Conservation (phyloP, 2,329 filamentous ascomycete species). For the Arthrobotrys iridis region DNA sequence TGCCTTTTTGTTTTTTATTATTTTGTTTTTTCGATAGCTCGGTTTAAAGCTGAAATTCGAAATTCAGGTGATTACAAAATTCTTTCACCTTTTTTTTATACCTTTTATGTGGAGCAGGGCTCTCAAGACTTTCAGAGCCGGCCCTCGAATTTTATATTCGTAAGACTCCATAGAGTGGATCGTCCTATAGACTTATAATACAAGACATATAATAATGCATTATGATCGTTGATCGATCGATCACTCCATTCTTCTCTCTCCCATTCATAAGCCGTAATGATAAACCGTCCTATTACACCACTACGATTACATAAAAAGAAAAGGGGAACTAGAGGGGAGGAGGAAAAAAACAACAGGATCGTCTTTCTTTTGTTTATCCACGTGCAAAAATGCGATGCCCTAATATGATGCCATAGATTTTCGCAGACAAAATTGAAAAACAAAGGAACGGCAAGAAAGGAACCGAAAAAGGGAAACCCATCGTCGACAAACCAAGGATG, state of each 20-base stretch:
- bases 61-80: slow-evolving; percentile 1
- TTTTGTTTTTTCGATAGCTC: not conserved
- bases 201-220: not conserved
- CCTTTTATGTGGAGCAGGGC: no score
- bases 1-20: not conserved
- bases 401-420: slow-evolving; percentile 37
- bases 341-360: not conserved
- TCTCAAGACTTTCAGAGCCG: no score
- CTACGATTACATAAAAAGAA: not conserved
- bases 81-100: no score
- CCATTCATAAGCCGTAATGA: not conserved
- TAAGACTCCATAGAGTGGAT: not conserved
- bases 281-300: not conserved
- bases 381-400: slow-evolving; percentile 25
- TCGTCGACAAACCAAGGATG: not conserved
- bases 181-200: slow-evolving; percentile 4
- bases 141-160: no score
- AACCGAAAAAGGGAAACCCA: not conserved
- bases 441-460: not conserved
- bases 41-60: not conserved
- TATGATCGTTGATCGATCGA: slow-evolving; percentile 7
- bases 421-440: slow-evolving; percentile 4
- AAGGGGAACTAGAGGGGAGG: not conserved
- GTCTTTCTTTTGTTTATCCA: slow-evolving; percentile 15
- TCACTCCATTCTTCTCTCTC: not conserved